Evolutionary conservation across 2,329 filamentous ascomycete species (phyloP), one percentile per base, ranked within the genome.

Genomic region (Aspergillus proliferans): DNA sequence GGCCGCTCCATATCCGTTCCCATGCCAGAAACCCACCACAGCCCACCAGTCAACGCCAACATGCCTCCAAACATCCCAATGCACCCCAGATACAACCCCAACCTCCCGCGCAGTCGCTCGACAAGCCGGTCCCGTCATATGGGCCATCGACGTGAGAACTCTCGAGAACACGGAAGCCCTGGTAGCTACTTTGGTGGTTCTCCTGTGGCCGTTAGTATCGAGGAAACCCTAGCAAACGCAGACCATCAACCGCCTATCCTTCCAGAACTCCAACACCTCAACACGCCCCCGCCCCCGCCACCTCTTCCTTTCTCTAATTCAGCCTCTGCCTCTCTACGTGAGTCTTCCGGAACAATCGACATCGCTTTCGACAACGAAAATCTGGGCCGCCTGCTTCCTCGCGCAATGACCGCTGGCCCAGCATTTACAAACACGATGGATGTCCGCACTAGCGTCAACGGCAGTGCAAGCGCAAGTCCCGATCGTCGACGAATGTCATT

Each of bases 241-340:
- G 45, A 38, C 12, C 4, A 36, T 15, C 48, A 56, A 21, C 77
- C 78, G 10, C 76, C 78, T 8, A 68, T 82, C 8, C 71, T 85
- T 15, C 78, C 81, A 6, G 79, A 85, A 58, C 72, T 85, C 8
- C 80, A 83, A 58, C 82, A 84, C 62, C 69, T 85, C 14, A 76
- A 75, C 21, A 71, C 65, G 8, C 78, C 79, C 9, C 78, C 79
- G 1, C 76, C 76, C 2, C 76, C 74, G 14, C 75, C 75, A 19
- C 74, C 74, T n/a, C 62, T 69, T 9, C 73, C 75, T 6, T 45
- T 58, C 18, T 57, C 58, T 12, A 57, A 56, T 22, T 55, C 57
- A 10, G 54, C 58, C 1, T 22, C 50, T 10, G 55, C 46, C 19
- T 70, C 67, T 2, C 61, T 62, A 0, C 61, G 65, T 6, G 64